Base-by-base conservation (phyloP, 495 filamentous ascomycete species). In the Penicillium parvum region DNA sequence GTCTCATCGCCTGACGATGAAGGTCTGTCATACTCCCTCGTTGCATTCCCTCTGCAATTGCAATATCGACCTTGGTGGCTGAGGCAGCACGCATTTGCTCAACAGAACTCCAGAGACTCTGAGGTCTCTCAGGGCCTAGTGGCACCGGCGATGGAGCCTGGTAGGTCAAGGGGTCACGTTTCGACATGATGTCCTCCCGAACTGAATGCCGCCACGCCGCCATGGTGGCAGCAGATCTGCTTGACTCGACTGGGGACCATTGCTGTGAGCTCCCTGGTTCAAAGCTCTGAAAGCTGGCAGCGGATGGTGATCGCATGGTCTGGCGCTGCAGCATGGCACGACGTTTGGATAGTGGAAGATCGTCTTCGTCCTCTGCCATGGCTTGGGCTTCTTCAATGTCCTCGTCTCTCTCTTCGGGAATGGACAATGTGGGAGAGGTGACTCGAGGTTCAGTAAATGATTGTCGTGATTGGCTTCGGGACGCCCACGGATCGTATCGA, bases 1-100 rank as follows among this genome's bases (percentile, higher is more conserved):
- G 79, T 50, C 87, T 71, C 76, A 97, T 75, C 1, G 86, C 88
- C 44, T 91, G 82, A 37, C 84, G 72, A 63, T 97, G 91, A 28
- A 83, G 71, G 30, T 87, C 85, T 25, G 83, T 68, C 74, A 95
- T 81, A 48, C 81, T 79, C 0, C 83, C 80, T 7, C 78, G 80
- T 32, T 87, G 73, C 88, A 94, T 92, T 42, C 80, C 74, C 50
- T 81, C 77, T 37, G 88, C 86, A 45, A 86, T 78, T 36, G 73
- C 70, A 32, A 72, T 75, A 51, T 43, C 60, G 56, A 57, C 68
- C 53, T 60, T 73, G 57, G 36, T 29, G 47, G 66, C 22, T 14
- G 47, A 68, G 28, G 45, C 55, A 15, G 63, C 63, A 4, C 57
- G 60, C 50, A 57, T 60, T 38, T 54, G 45, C 43, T 65, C 55